A percentile compares a stretch with the other conserved stretches of the same genome.
These are phyloP conservation scores for Penicillium sp. DNA, from an alignment of 2,329 filamentous ascomycete species.

Conservation along the genomic window DNA sequence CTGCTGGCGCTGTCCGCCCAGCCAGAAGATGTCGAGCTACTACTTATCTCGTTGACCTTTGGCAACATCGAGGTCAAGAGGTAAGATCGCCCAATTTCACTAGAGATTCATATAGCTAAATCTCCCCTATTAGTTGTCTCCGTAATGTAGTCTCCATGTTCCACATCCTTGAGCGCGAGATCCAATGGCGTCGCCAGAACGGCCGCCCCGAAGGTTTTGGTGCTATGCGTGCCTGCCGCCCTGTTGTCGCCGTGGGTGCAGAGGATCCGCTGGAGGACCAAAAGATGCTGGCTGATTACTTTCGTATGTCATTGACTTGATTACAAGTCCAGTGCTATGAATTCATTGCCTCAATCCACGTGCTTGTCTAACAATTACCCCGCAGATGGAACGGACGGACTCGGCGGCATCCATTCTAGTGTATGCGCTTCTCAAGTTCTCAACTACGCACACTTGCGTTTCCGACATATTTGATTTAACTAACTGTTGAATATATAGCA, in stretches of 20 bases:
- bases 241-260: conserved; percentile 82
- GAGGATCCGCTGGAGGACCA: conserved; percentile 84
- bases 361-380: conserved; percentile 9
- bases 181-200: conserved; percentile 74
- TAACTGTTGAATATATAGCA: conserved; percentile 50
- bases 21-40: conserved; percentile 80
- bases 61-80: conserved; percentile 88
- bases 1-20: conserved; percentile 81
- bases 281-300: conserved; percentile 78
- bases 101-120: neutral
- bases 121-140: conserved; percentile 63
- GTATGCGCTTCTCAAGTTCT: conserved; percentile 31
- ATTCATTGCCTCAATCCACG: neutral
- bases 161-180: conserved; percentile 86
- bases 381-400: conserved; percentile 72
- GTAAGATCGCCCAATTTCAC: conserved; percentile 43
- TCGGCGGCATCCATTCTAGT: conserved; percentile 70
- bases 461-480: neutral
- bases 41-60: conserved; percentile 86
- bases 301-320: conserved; percentile 62
- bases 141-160: conserved; percentile 89
- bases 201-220: conserved; percentile 72
- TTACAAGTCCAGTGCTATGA: neutral
- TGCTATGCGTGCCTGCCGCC: conserved; percentile 70
- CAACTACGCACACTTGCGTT: neutral